phyloP scores from a whole-genome alignment of 345 rosid genomes.

The Euclidium syriacum region DNA sequence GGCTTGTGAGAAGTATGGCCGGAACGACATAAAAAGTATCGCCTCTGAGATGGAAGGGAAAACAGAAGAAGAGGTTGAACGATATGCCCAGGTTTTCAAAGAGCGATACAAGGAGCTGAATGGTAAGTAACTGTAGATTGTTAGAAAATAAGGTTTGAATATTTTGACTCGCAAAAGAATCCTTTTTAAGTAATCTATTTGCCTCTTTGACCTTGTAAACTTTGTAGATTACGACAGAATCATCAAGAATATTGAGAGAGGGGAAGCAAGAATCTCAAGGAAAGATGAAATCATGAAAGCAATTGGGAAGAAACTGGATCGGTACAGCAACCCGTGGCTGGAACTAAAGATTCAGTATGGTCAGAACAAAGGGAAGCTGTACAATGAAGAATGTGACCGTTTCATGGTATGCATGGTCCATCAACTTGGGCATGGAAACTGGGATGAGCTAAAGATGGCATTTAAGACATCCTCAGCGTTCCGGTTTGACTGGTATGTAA shows the following conservation, averaged over 20 bases:
- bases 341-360: constrained; percentile 97
- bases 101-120: constrained; percentile 88
- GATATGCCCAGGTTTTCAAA: constrained; percentile 81
- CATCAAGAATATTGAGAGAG: constrained; percentile 94
- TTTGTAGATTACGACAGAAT: constrained; percentile 82
- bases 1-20: constrained; percentile 97
- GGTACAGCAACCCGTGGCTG: constrained; percentile 97
- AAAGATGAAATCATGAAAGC: constrained; percentile 99
- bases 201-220: neutral
- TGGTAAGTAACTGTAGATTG: constrained; percentile 34
- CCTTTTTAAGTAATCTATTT: neutral
- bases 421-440: constrained; percentile 96
- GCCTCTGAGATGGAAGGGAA: constrained; percentile 96
- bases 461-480: constrained; percentile 79
- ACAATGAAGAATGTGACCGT: constrained; percentile 96
- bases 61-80: constrained; percentile 85
- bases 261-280: constrained; percentile 92
- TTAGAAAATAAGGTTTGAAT: neutral
- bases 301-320: constrained; percentile 93
- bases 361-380: constrained; percentile 94
- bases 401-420: constrained; percentile 99
- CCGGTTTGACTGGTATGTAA: constrained; percentile 96
- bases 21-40: constrained; percentile 72
- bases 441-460: constrained; percentile 95
- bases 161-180: neutral